Conservation (phyloP, 1,139 yeast genomes). For the Yamadazyma jaroonii region DNA sequence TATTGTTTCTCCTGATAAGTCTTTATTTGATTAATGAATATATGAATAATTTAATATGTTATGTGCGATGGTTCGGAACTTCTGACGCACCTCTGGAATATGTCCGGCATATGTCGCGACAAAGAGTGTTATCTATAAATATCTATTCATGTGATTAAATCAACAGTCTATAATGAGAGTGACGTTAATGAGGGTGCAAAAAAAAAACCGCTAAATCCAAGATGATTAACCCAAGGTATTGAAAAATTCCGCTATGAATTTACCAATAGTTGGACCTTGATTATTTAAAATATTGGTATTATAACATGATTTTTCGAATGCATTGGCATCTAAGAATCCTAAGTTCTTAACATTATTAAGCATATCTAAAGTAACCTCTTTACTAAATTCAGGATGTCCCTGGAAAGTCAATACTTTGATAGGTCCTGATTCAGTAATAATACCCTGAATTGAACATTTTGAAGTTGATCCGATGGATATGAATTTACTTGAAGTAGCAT, state of each 20-base stretch:
- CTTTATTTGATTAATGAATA: conserved; percentile 23
- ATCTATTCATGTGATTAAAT: background rate
- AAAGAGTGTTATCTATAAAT: too few relatives aligned
- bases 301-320: conserved; percentile 25
- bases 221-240: conserved; percentile 3
- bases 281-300: conserved; percentile 31
- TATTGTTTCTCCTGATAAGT: conserved; percentile 39
- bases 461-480: conserved; percentile 51
- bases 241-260: conserved; percentile 29
- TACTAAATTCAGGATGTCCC: conserved; percentile 84
- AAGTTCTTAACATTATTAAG: conserved; percentile 18
- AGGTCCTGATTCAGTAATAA: conserved; percentile 42
- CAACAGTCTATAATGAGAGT: background rate
- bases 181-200: too few relatives aligned
- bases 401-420: conserved; percentile 63
- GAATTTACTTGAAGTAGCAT: conserved; percentile 21
- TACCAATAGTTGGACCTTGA: conserved; percentile 34
- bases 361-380: conserved; percentile 30
- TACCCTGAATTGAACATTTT: conserved; percentile 61
- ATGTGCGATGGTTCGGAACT: background rate
- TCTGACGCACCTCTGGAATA: too few relatives aligned
- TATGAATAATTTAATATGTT: background rate
- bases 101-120: too few relatives aligned
- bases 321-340: conserved; percentile 17
- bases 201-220: too few relatives aligned